Evolutionary conservation across 345 rosid genomes (phyloP), one percentile per base, ranked within the genome.

Genomic region (Arabis alpina): DNA sequence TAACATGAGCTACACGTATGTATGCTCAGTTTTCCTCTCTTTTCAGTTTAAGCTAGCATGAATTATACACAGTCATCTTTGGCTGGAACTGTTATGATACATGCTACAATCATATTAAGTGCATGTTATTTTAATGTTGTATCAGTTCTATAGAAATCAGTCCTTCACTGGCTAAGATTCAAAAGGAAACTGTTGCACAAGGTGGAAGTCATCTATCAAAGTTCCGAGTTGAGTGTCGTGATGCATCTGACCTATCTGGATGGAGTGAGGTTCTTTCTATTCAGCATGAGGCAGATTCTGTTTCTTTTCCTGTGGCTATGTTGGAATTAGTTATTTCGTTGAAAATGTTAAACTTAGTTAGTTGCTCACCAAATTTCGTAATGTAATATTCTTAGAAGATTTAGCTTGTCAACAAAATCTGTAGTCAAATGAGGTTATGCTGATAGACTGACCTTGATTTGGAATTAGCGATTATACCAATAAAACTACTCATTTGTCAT

Each of bases 91-190:
- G 6, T 27, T 16, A 51, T 43, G 61, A 25, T 13, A 24, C 52
- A 37, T 68, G 52, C 10, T 30, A 2, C 61, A 51, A 8, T 7
- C 44, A 63, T 71, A 23, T 34, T 59, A 47, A 49, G 44, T 34
- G 40, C 54, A 72, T 67, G 51, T 57, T 37, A 7, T 14, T 4
- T 55, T 34, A 42, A 50, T 54, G 10, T 72, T 72, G 9, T 44
- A 49, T 43, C 87, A 94, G 99, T 58, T 94, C 96, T 50, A 88
- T 94, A 74, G 99, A 94, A 82, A 94, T 94, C 74, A 94, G 99
- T 77, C 87, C 95, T 36, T 84, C 96, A 42, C 80, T 94, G 64
- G 97, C 95, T 51, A 80, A 89, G 70, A 82, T 85, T 79, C 99
- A 94, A 58, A 84, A 83, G 74, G 89, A 86, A 78, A 94, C 96